Evolutionary conservation across 2,329 filamentous ascomycete species (phyloP).

Genomic region (Septoria petroselini): DNA sequence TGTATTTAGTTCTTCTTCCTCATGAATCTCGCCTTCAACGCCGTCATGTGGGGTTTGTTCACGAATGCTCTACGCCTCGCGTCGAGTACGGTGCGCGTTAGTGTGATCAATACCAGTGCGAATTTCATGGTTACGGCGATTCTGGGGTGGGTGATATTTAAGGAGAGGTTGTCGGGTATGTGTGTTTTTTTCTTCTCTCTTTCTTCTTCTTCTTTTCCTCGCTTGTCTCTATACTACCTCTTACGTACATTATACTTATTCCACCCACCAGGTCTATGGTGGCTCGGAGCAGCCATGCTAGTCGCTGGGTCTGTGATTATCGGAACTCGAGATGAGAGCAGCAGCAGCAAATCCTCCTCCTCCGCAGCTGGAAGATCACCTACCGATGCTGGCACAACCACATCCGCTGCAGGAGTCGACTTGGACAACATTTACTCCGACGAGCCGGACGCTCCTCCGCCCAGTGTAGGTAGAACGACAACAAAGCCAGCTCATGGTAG

Average conservation of each 20-base stretch:
- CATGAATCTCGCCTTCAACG: slow-evolving; percentile 72
- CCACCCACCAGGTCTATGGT: slow-evolving; percentile 59
- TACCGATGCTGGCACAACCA: too few relatives aligned
- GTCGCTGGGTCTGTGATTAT: slow-evolving; percentile 77
- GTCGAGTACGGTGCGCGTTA: slow-evolving; percentile 73
- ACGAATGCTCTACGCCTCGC: slow-evolving; percentile 72
- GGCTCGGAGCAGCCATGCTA: slow-evolving; percentile 67
- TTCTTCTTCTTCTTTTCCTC: not conserved
- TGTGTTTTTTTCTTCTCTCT: not conserved
- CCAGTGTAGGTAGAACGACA: slow-evolving; percentile 17
- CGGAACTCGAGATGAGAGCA: slow-evolving; percentile 62
- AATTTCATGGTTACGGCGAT: slow-evolving; percentile 79
- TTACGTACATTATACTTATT: not conserved
- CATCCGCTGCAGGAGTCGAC: slow-evolving; percentile 9
- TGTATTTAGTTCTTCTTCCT: slow-evolving; percentile 65
- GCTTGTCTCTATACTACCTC: not conserved
- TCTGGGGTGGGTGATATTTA: slow-evolving; percentile 67
- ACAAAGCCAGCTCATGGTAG: not conserved
- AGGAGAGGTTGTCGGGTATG: slow-evolving; percentile 61
- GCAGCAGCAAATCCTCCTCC: too few relatives aligned
- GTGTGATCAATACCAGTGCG: slow-evolving; percentile 75
- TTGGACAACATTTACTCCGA: slow-evolving; percentile 30
- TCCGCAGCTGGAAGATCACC: too few relatives aligned
- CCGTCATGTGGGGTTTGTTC: slow-evolving; percentile 81
- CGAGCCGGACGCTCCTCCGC: slow-evolving; percentile 35